Conservation (phyloP, 192 early-diverging fungal species). For the Coemansia interrupta region DNA sequence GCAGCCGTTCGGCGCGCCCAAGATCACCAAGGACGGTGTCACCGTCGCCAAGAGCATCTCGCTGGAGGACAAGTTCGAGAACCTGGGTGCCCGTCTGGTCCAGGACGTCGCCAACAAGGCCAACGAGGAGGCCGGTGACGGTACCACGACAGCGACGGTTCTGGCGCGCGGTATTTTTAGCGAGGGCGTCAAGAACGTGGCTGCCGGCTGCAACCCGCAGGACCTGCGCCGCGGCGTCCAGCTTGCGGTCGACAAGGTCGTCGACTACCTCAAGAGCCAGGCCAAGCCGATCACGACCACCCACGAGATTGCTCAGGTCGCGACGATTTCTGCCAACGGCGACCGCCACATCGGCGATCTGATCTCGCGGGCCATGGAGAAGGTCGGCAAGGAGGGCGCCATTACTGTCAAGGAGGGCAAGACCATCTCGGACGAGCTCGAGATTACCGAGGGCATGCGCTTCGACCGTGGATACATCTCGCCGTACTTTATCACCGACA, state of each 20-base stretch:
- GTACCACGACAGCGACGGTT: slow-evolving; percentile 98
- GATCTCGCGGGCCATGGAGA: slow-evolving; percentile 99
- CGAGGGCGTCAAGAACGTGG: slow-evolving; percentile 99
- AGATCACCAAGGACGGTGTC: slow-evolving; percentile 99
- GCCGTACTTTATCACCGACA: slow-evolving; percentile 99
- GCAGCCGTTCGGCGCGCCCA: slow-evolving; percentile 94
- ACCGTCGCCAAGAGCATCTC: slow-evolving; percentile 97
- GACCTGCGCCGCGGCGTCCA: slow-evolving; percentile 94
- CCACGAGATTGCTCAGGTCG: slow-evolving; percentile 97
- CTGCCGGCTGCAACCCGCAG: slow-evolving; percentile 98
- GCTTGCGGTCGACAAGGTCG: slow-evolving; percentile 88
- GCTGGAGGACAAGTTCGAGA: slow-evolving; percentile 98
- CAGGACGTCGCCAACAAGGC: slow-evolving; percentile 99
- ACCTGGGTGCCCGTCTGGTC: slow-evolving; percentile 94
- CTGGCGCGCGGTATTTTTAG: slow-evolving; percentile 97
- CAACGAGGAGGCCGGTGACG: slow-evolving; percentile 99
- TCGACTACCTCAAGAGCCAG: slow-evolving; percentile 89
- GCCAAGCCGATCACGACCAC: slow-evolving; percentile 89
- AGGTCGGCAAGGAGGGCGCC: slow-evolving; percentile 99
- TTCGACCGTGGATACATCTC: slow-evolving; percentile 99
- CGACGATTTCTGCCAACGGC: slow-evolving; percentile 99
- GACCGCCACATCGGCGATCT: slow-evolving; percentile 93
- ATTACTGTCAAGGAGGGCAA: slow-evolving; percentile 99
- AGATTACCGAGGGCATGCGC: slow-evolving; percentile 99
- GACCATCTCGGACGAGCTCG: slow-evolving; percentile 98